Evolutionary conservation across 148 eudicot species (phyloP), one percentile per base, ranked within the genome.

Genomic region (Limonium bicolor): DNA sequence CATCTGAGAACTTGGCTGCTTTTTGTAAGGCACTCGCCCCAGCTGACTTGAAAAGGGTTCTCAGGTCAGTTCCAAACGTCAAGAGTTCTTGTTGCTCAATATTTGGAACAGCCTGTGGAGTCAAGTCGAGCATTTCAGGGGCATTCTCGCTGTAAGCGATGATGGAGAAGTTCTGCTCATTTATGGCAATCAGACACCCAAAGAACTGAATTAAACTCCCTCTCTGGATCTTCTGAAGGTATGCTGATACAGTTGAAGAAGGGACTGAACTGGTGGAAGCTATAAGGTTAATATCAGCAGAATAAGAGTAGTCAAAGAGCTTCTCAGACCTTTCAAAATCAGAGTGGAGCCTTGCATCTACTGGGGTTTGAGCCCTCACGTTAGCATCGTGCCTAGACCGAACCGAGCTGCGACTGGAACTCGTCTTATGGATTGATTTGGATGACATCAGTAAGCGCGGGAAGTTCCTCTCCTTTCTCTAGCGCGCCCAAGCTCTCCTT

Each of bases 141-240:
- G 88, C 85, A 65, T 86, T 86, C 55, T 86, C 94, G 45, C 96
- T 82, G 49, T 68, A 82, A 0, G 82, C 96, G 34, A 86, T 60
- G 31, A 82, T 67, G 5, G 36, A 16, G 29, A 86, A 71, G 29
- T 43, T 65, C 31, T 65, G 65, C 35, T 70, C 77, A 64, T 82
- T 82, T 27, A 78, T 51, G 7, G 82, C 94, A 46, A 82, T 78
- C 70, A 82, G 14, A 56, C 96, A 82, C 45, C 96, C 96, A 54
- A 76, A 86, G 8, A 88, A 74, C 49, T 86, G 96, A n/a, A 76
- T 38, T 16, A 68, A 70, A 41, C 75, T 64, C 11, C 96, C 94
- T 44, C 96, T 73, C 69, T 86, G 96, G 54, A 82, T 80, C 61
- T 76, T 76, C 48, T 57, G 73, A 20, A 82, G 68, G 59, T 80